phyloP scores from a whole-genome alignment of 2,329 filamentous ascomycete species.

The Aureobasidium sp. region DNA sequence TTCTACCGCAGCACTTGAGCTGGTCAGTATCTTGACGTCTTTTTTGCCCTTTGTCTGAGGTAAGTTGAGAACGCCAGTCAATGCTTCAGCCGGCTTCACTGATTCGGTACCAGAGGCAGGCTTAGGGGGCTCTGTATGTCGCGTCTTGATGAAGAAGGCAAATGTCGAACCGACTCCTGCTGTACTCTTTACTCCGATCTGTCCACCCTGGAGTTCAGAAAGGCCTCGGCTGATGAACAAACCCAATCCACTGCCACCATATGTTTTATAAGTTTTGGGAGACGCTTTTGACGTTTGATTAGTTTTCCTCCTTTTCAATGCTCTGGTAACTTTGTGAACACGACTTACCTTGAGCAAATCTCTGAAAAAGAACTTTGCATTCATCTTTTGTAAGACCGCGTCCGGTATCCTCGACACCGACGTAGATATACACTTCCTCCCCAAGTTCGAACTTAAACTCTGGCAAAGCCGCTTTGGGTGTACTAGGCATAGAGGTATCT shows the following conservation, averaged over 20 bases:
- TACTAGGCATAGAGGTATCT: not conserved
- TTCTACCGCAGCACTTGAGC: not conserved
- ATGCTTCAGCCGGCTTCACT: not conserved
- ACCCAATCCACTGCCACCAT: conserved; percentile 60
- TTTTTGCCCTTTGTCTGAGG: not conserved
- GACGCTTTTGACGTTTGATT: not conserved
- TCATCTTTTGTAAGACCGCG: conserved; percentile 28
- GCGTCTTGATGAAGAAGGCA: conserved; percentile 55
- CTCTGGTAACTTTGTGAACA: not conserved
- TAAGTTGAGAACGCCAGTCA: not conserved
- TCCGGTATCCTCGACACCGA: conserved; percentile 30
- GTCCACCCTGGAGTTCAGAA: conserved; percentile 50
- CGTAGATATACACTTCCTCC: conserved; percentile 27
- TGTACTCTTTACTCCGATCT: conserved; percentile 54
- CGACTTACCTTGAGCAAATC: conserved; percentile 57
- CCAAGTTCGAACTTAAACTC: conserved; percentile 19
- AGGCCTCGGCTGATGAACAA: conserved; percentile 59
- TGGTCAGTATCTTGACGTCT: not conserved
- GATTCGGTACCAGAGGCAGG: not conserved
- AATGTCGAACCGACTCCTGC: conserved; percentile 56
- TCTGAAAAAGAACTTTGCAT: conserved; percentile 48
- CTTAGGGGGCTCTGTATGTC: not conserved
- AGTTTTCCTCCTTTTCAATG: not conserved
- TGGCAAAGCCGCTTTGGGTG: not conserved
- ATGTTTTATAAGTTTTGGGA: conserved; percentile 37